phyloP scores from a whole-genome alignment of 495 filamentous ascomycete species.

The Talaromyces wortmannii region DNA sequence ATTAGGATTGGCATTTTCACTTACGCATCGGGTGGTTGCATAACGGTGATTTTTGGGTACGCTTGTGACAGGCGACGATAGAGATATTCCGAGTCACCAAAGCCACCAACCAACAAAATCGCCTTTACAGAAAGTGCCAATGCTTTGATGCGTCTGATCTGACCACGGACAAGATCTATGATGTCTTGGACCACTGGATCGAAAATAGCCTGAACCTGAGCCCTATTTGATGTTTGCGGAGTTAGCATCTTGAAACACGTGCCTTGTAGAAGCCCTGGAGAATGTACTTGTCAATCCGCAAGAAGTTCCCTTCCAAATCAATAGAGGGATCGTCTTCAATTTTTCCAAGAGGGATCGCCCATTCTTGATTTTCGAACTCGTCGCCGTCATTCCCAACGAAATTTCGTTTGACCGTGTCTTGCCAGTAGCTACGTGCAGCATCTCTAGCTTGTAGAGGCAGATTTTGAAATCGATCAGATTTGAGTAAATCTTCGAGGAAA shows the following conservation, averaged over 20 bases:
- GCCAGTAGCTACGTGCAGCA: constrained; percentile 11
- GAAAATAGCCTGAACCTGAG: constrained; percentile 45
- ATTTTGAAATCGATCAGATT: no score
- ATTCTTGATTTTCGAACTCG: no score
- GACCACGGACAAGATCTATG: constrained; percentile 50
- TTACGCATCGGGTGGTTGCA: constrained; percentile 59
- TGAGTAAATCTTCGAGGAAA: constrained; percentile 27
- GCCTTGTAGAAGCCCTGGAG: no score
- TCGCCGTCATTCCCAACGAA: not conserved
- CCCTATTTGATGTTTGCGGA: no score
- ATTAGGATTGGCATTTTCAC: constrained; percentile 1
- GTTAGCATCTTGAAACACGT: no score
- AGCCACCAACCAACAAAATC: constrained; percentile 66
- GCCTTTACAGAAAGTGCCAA: constrained; percentile 30
- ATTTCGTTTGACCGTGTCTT: constrained; percentile 14
- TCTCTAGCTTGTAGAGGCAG: no score
- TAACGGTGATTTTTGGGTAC: constrained; percentile 37
- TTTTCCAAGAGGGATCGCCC: no score
- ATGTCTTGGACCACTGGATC: constrained; percentile 52
- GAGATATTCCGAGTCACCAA: constrained; percentile 63
- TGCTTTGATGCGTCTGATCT: constrained; percentile 39
- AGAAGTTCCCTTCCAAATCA: no score
- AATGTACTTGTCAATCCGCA: no score
- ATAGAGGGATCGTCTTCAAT: no score
- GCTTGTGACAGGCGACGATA: constrained; percentile 44